These are phyloP conservation scores for Poa pratensis DNA, from an alignment of 176 grass and related monocot species.

Conservation along the genomic window DNA sequence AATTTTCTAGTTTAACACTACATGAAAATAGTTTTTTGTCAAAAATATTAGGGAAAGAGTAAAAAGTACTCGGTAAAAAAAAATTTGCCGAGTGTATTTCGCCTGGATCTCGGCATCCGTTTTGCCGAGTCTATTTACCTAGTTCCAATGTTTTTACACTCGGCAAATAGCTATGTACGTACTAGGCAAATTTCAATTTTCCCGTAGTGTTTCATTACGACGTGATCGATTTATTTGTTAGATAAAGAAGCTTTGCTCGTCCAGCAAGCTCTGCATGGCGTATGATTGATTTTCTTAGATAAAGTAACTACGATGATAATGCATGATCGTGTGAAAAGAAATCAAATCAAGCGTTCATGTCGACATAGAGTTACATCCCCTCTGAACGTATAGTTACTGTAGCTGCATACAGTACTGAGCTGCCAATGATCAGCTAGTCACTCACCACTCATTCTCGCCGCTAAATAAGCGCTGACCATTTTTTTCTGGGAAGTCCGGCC, in stretches of 20 bases:
- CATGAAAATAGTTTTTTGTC: no score
- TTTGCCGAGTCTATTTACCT: no score
- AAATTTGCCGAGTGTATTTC: no score
- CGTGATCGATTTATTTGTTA: neutral
- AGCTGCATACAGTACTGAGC: neutral
- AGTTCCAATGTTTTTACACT: no score
- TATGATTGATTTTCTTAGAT: neutral
- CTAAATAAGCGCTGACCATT: conserved; percentile 5
- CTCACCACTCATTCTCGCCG: neutral
- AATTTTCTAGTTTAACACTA: no score
- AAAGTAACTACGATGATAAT: neutral
- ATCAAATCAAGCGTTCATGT: neutral
- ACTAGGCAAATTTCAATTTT: no score
- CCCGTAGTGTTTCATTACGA: no score
- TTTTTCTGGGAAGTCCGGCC: neutral
- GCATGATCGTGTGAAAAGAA: conserved; percentile 1
- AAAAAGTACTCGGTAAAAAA: no score
- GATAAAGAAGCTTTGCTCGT: neutral
- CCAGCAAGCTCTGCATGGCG: neutral
- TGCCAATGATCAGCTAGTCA: neutral
- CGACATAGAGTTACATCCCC: neutral
- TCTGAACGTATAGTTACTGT: neutral
- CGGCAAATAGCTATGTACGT: no score
- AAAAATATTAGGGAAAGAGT: no score
- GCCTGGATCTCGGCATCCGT: no score